Evolutionary conservation across 306 rosid species (phyloP).

Genomic region (Cajanus cajan): DNA sequence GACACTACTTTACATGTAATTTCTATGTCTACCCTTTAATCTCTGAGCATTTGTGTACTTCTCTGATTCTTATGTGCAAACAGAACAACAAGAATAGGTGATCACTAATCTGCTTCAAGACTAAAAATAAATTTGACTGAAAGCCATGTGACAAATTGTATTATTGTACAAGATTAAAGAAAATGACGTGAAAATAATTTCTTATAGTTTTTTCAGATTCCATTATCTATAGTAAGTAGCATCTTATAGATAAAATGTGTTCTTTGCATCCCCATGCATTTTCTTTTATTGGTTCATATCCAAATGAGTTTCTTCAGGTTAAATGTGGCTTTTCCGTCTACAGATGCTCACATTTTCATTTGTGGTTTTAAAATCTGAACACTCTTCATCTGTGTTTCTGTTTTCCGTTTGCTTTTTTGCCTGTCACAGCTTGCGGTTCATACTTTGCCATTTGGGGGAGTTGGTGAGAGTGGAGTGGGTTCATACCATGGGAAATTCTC

Average conservation of each 20-base stretch:
- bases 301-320: background rate
- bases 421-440: slow-evolving; percentile 69
- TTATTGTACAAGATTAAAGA: background rate
- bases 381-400: background rate
- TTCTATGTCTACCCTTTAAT: slow-evolving; percentile 18
- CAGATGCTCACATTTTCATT: background rate
- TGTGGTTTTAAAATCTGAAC: background rate
- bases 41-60: background rate
- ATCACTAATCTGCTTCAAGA: background rate
- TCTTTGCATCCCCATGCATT: background rate
- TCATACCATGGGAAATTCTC: slow-evolving; percentile 96
- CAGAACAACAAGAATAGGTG: background rate
- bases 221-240: background rate
- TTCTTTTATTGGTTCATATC: background rate
- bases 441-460: slow-evolving; percentile 94
- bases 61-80: slow-evolving; percentile 12
- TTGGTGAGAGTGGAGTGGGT: slow-evolving; percentile 97
- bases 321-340: background rate
- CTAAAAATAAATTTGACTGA: background rate
- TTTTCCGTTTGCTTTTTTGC: background rate
- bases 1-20: slow-evolving; percentile 82
- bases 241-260: background rate
- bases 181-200: background rate
- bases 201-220: background rate
- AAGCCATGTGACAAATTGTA: background rate